phyloP scores from a whole-genome alignment of 768 basidiomycete species.

The Dioszegia crocea region DNA sequence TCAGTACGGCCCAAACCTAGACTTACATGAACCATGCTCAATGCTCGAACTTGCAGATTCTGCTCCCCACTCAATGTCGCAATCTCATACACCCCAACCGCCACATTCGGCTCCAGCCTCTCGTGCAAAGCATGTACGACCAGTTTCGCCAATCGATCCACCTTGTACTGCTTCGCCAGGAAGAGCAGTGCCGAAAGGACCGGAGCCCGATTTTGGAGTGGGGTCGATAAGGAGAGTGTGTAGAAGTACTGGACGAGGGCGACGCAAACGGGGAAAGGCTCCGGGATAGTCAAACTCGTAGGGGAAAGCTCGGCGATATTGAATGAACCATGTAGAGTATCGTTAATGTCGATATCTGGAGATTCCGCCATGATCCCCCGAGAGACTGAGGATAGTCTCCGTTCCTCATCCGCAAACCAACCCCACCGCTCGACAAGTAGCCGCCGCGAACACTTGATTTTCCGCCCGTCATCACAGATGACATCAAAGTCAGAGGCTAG shows the following conservation, averaged over 20 bases:
- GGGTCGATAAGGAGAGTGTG: conserved; percentile 76
- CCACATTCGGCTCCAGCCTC: conserved; percentile 73
- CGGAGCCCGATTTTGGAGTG: conserved; percentile 83
- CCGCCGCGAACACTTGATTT: conserved; percentile 73
- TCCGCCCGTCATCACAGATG: conserved; percentile 82
- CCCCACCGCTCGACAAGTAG: conserved; percentile 89
- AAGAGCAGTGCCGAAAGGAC: conserved; percentile 82
- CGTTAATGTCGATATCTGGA: conserved; percentile 27
- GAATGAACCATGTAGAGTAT: conserved; percentile 34
- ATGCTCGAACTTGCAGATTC: conserved; percentile 80
- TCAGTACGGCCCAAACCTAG: neutral
- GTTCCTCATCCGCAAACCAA: conserved; percentile 63
- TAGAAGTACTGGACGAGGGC: conserved; percentile 94
- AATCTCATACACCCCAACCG: conserved; percentile 90
- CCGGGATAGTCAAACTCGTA: conserved; percentile 72
- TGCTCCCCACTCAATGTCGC: conserved; percentile 85
- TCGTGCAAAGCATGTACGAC: conserved; percentile 96
- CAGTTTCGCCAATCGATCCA: conserved; percentile 67
- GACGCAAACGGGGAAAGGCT: conserved; percentile 80
- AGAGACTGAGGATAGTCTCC: conserved; percentile 3
- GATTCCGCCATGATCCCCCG: conserved; percentile 19
- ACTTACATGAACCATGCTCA: conserved; percentile 42
- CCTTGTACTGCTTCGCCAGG: conserved; percentile 74
- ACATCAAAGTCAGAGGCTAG: conserved; percentile 87
- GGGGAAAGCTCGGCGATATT: conserved; percentile 63